phyloP scores from a whole-genome alignment of 1,284 basidiomycete species.

The Apiotrichum sp. region DNA sequence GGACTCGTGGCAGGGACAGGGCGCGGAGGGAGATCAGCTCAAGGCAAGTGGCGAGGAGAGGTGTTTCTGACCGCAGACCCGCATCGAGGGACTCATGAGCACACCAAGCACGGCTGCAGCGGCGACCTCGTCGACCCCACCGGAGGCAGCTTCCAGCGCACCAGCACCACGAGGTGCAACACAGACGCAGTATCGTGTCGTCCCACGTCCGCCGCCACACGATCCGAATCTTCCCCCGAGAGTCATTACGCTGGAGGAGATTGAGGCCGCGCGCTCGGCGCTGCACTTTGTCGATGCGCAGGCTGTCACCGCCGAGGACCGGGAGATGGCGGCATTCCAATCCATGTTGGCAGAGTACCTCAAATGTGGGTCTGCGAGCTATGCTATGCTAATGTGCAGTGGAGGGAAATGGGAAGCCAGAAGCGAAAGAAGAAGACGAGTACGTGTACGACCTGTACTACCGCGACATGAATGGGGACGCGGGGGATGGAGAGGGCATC shows the following conservation, averaged over 20 bases:
- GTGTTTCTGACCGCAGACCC: constrained; percentile 8
- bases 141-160: neutral
- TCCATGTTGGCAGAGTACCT: constrained; percentile 46
- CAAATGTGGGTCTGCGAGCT: constrained; percentile 24
- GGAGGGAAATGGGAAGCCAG: constrained; percentile 8
- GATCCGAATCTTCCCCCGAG: constrained; percentile 28
- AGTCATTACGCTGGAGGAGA: constrained; percentile 33
- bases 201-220: constrained; percentile 24
- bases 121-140: neutral
- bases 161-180: neutral
- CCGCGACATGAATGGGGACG: constrained; percentile 25
- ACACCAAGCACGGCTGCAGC: neutral
- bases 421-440: constrained; percentile 38
- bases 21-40: constrained; percentile 38
- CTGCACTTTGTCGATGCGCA: constrained; percentile 43
- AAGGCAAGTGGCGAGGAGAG: constrained; percentile 23
- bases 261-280: constrained; percentile 17
- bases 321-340: constrained; percentile 44
- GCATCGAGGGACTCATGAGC: constrained; percentile 13
- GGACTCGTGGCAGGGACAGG: constrained; percentile 42
- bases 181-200: constrained; percentile 30
- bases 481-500: constrained; percentile 6
- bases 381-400: constrained; percentile 8
- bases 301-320: constrained; percentile 30
- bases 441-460: constrained; percentile 49